phyloP scores from a whole-genome alignment of 2,329 filamentous ascomycete genomes.

The Pseudogymnoascus sp. region DNA sequence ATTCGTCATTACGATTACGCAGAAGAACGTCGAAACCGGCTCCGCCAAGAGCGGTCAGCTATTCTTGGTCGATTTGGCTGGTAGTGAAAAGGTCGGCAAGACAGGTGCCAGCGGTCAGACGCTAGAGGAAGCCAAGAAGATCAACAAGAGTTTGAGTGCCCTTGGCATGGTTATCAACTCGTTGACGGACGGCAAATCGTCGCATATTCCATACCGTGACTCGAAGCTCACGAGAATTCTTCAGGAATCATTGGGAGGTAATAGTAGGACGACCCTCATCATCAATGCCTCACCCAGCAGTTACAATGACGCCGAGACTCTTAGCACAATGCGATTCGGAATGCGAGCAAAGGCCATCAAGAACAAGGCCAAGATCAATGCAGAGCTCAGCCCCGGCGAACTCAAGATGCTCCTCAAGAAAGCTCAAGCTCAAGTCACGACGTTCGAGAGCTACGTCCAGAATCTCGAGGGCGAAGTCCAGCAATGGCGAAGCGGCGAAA shows the following conservation, averaged over 20 bases:
- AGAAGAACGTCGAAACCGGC: conserved; percentile 95
- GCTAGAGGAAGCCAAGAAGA: conserved; percentile 97
- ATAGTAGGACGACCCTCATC: conserved; percentile 95
- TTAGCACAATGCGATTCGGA: conserved; percentile 88
- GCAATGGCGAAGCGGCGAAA: conserved; percentile 79
- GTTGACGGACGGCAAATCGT: conserved; percentile 92
- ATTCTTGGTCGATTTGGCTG: conserved; percentile 94
- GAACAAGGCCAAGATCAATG: conserved; percentile 99
- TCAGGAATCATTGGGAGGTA: conserved; percentile 94
- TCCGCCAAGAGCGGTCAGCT: conserved; percentile 94
- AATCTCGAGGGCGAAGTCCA: conserved; percentile 78
- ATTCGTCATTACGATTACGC: conserved; percentile 91
- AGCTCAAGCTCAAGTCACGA: conserved; percentile 79
- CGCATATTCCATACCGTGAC: conserved; percentile 92
- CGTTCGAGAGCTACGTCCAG: conserved; percentile 78
- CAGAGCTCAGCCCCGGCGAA: conserved; percentile 89
- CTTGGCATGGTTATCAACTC: conserved; percentile 99
- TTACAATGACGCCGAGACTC: conserved; percentile 93
- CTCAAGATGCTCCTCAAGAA: conserved; percentile 90
- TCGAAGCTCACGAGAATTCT: conserved; percentile 95
- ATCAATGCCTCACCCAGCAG: conserved; percentile 99
- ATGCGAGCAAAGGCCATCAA: conserved; percentile 97
- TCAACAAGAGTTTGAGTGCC: conserved; percentile 98
- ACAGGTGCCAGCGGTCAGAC: conserved; percentile 96
- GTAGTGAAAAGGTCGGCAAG: conserved; percentile 98